Conservation (phyloP, 495 filamentous ascomycete species). For the Immersiella caudata region DNA sequence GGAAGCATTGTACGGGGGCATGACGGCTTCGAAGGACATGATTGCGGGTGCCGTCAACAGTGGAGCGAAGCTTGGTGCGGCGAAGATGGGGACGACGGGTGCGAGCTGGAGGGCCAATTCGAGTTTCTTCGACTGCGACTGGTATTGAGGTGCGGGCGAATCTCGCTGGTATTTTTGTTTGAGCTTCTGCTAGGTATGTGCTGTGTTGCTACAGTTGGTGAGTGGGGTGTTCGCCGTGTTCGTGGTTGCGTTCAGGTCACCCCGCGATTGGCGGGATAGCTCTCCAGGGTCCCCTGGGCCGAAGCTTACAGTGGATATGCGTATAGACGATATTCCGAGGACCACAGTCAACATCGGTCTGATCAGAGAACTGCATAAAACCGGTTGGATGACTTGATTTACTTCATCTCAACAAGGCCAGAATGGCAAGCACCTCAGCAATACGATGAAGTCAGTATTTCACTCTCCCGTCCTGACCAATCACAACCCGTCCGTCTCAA, state of each 20-base stretch:
- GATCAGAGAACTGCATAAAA: background rate
- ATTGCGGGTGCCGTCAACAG: slow-evolving; percentile 13
- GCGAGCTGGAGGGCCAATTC: background rate
- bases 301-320: slow-evolving; percentile 8
- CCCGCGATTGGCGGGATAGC: background rate
- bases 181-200: background rate
- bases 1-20: slow-evolving; percentile 69
- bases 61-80: background rate
- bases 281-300: background rate
- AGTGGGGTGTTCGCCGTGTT: background rate
- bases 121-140: background rate
- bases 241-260: background rate
- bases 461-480: background rate
- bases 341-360: background rate
- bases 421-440: too few species aligned
- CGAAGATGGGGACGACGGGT: background rate
- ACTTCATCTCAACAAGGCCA: background rate
- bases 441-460: background rate
- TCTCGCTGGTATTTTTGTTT: background rate
- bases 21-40: slow-evolving; percentile 80
- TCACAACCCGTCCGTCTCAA: too few species aligned
- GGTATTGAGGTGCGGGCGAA: too few species aligned
- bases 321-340: slow-evolving; percentile 9
- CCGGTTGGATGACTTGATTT: background rate
- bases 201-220: background rate